Evolutionary conservation across 2,329 filamentous ascomycete genomes (phyloP).

Genomic region (Tolypocladium endophyticum): DNA sequence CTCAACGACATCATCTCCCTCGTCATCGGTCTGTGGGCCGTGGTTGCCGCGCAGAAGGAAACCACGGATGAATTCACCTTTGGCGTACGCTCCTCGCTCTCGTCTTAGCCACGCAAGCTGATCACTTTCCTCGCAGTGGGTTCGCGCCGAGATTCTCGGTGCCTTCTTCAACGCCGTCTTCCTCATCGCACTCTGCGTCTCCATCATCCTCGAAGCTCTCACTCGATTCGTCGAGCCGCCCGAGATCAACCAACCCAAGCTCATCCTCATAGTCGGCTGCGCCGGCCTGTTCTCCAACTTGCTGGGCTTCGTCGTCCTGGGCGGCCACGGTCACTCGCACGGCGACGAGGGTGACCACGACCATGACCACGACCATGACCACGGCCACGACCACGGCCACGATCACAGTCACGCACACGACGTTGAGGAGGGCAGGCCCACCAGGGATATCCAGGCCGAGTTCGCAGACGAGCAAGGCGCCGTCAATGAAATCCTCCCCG

Average conservation of each 20-base stretch:
- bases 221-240: conserved; percentile 88
- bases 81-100: conserved; percentile 47
- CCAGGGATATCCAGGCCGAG: conserved; percentile 24
- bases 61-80: conserved; percentile 92
- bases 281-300: conserved; percentile 82
- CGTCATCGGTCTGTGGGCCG: conserved; percentile 87
- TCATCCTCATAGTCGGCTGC: conserved; percentile 84
- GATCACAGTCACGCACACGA: conserved; percentile 26
- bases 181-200: conserved; percentile 88
- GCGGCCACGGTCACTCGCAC: conserved; percentile 83
- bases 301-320: conserved; percentile 79
- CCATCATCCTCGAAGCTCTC: conserved; percentile 91
- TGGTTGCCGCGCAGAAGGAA: conserved; percentile 74
- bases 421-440: conserved; percentile 41
- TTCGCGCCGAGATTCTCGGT: conserved; percentile 92
- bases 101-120: conserved; percentile 6
- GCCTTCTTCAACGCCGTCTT: conserved; percentile 97
- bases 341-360: conserved; percentile 46
- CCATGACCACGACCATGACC: conserved; percentile 29
- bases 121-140: conserved; percentile 52
- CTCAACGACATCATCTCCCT: conserved; percentile 96
- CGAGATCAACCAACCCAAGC: conserved; percentile 70
- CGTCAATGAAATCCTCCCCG: conserved; percentile 51
- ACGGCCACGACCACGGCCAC: conserved; percentile 25
- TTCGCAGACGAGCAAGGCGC: conserved; percentile 48